A percentile compares a stretch with the other conserved stretches of the same genome.
phyloP scores from a whole-genome alignment of 2,329 filamentous ascomycete species.

The Xylariaceae sp. region DNA sequence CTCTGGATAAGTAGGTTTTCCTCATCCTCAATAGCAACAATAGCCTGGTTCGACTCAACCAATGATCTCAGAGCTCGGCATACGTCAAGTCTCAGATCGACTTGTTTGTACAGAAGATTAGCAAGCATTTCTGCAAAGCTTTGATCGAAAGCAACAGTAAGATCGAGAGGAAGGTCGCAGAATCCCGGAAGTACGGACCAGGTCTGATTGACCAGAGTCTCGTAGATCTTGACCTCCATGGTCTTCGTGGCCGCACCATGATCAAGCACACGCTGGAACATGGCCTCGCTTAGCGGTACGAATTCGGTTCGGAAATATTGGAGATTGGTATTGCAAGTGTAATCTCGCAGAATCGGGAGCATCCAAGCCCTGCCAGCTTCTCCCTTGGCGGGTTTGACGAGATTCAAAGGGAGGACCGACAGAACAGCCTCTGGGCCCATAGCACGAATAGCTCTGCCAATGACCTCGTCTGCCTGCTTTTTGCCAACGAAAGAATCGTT shows the following conservation, averaged over 20 bases:
- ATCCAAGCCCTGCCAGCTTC: constrained; percentile 90
- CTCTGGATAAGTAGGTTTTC: constrained; percentile 73
- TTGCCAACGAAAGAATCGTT: constrained; percentile 89
- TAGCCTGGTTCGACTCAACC: constrained; percentile 85
- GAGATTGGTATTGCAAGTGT: constrained; percentile 81
- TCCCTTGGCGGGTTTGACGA: constrained; percentile 68
- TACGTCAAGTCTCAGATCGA: constrained; percentile 78
- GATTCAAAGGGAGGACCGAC: constrained; percentile 76
- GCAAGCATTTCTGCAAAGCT: constrained; percentile 83
- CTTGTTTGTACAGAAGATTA: constrained; percentile 88
- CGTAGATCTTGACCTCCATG: constrained; percentile 88
- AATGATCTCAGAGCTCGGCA: constrained; percentile 81
- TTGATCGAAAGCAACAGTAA: constrained; percentile 74
- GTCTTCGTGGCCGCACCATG: constrained; percentile 80
- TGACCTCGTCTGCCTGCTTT: constrained; percentile 86
- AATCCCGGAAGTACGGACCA: constrained; percentile 94
- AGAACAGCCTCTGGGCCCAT: constrained; percentile 87
- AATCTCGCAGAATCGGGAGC: constrained; percentile 83
- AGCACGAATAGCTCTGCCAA: constrained; percentile 79
- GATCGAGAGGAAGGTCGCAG: constrained; percentile 83
- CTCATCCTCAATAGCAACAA: constrained; percentile 62
- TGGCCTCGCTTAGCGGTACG: constrained; percentile 79
- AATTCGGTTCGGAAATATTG: constrained; percentile 81
- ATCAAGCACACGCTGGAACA: constrained; percentile 85
- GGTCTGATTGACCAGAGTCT: constrained; percentile 90